A percentile compares a stretch with the other conserved stretches of the same genome.
phyloP scores from a whole-genome alignment of 495 filamentous ascomycete species.

The Aspergillus nidulans region DNA sequence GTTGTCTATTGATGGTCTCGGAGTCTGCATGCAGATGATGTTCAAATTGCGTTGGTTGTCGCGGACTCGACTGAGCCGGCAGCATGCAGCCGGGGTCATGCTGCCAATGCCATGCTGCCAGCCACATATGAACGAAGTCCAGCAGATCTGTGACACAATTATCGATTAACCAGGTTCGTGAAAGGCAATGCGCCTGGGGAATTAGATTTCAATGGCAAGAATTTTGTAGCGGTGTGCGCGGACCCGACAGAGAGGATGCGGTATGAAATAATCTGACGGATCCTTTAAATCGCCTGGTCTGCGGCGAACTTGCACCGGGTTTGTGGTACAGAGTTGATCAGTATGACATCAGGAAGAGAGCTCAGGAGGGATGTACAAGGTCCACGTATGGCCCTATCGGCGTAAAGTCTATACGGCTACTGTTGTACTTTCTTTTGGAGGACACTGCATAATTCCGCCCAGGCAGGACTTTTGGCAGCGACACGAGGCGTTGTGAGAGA shows the following conservation, averaged over 20 bases:
- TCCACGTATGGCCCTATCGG: neutral
- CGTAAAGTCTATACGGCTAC: neutral
- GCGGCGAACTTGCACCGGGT: neutral
- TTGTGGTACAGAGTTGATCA: neutral
- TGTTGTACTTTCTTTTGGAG: slow-evolving; percentile 5
- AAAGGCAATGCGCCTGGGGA: slow-evolving; percentile 2
- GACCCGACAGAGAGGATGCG: slow-evolving; percentile 10
- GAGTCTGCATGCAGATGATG: neutral
- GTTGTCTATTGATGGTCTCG: neutral
- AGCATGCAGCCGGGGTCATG: slow-evolving; percentile 3
- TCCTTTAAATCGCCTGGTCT: neutral
- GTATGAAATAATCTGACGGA: neutral
- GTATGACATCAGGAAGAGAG: slow-evolving; percentile 1
- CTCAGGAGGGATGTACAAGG: neutral
- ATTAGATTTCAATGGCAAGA: slow-evolving; percentile 2
- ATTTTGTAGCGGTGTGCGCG: slow-evolving; percentile 19
- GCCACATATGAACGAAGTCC: neutral
- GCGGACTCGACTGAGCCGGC: slow-evolving; percentile 3
- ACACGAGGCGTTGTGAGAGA: neutral
- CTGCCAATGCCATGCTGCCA: neutral
- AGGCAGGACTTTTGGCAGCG: neutral
- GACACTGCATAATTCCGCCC: neutral
- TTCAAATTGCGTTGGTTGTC: neutral
- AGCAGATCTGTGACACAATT: neutral
- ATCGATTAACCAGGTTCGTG: neutral